These are phyloP conservation scores for Porcisia hertigi DNA, from an alignment of 208 protist genomes.

Conservation along the genomic window DNA sequence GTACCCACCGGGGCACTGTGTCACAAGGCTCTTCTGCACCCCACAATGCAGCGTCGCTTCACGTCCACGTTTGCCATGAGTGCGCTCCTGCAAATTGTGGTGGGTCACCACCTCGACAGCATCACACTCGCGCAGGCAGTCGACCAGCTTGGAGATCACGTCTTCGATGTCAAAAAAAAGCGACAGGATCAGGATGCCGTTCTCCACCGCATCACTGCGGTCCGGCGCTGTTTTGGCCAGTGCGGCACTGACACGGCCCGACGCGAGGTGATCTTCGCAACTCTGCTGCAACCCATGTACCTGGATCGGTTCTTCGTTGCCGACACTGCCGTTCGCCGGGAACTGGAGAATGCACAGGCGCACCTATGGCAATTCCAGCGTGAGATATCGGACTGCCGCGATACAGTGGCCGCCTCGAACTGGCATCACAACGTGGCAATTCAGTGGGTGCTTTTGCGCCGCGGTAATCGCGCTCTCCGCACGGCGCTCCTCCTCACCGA, in stretches of 20 bases:
- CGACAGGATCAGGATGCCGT: slow-evolving; percentile 61
- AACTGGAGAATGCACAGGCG: slow-evolving; percentile 60
- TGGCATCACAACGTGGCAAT: slow-evolving; percentile 88
- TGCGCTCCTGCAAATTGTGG: slow-evolving; percentile 73
- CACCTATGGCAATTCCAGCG: slow-evolving; percentile 70
- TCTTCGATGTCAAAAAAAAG: slow-evolving; percentile 58
- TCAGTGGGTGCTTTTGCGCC: slow-evolving; percentile 64
- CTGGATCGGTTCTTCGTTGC: slow-evolving; percentile 60
- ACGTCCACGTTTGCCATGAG: slow-evolving; percentile 74
- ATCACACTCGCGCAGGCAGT: slow-evolving; percentile 64
- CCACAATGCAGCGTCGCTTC: slow-evolving; percentile 43
- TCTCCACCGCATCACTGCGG: slow-evolving; percentile 73
- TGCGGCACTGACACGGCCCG: slow-evolving; percentile 76
- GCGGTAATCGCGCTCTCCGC: slow-evolving; percentile 76
- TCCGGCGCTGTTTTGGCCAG: slow-evolving; percentile 83
- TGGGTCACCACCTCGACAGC: slow-evolving; percentile 83
- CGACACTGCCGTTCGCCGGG: slow-evolving; percentile 47
- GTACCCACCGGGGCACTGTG: background rate
- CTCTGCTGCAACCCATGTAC: slow-evolving; percentile 66
- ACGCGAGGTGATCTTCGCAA: slow-evolving; percentile 64
- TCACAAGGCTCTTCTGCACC: slow-evolving; percentile 14
- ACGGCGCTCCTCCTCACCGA: slow-evolving; percentile 73
- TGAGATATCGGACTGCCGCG: slow-evolving; percentile 80
- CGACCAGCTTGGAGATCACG: slow-evolving; percentile 66
- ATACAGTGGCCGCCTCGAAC: slow-evolving; percentile 79